Evolutionary conservation across 2,329 filamentous ascomycete species (phyloP).

Genomic region (Ophiostoma montium): DNA sequence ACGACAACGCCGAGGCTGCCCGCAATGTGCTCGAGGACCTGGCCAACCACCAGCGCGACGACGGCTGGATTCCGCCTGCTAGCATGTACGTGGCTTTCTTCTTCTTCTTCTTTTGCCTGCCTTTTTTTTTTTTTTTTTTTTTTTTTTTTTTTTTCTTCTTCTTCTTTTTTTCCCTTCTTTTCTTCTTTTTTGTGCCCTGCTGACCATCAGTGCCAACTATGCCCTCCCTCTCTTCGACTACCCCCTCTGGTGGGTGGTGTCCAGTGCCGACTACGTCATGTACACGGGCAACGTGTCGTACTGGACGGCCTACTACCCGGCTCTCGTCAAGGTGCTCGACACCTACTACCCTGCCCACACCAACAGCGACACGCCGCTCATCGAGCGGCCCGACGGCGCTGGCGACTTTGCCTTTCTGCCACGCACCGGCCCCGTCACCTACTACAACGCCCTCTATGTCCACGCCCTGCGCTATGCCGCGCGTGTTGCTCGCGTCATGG

Average conservation of each 20-base stretch:
- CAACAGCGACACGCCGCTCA: slow-evolving; percentile 24
- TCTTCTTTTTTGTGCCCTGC: too few species aligned
- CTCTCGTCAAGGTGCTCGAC: slow-evolving; percentile 28
- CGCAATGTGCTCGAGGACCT: slow-evolving; percentile 35
- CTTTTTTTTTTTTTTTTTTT: too few species aligned
- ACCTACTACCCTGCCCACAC: slow-evolving; percentile 30
- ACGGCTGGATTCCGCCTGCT: slow-evolving; percentile 40
- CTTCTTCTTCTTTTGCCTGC: too few species aligned
- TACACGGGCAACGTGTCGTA: slow-evolving; percentile 33
- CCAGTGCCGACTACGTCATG: slow-evolving; percentile 32
- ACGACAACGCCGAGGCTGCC: slow-evolving; percentile 25
- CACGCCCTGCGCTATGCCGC: slow-evolving; percentile 31
- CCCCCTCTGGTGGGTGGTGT: slow-evolving; percentile 37
- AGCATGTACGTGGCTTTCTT: slow-evolving; percentile 27
- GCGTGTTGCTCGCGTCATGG: slow-evolving; percentile 24
- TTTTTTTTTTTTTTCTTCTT: too few species aligned
- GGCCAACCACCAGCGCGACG: slow-evolving; percentile 31
- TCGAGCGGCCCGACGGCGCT: slow-evolving; percentile 28
- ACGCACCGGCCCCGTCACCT: slow-evolving; percentile 32
- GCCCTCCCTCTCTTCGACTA: slow-evolving; percentile 36
- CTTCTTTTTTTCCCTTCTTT: too few species aligned
- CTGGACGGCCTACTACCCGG: slow-evolving; percentile 26
- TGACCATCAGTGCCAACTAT: slow-evolving; percentile 24
- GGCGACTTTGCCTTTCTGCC: slow-evolving; percentile 38
- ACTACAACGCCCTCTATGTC: slow-evolving; percentile 38